phyloP scores from a whole-genome alignment of 257 asterid species.

The Fraxinus quadrangulata region DNA sequence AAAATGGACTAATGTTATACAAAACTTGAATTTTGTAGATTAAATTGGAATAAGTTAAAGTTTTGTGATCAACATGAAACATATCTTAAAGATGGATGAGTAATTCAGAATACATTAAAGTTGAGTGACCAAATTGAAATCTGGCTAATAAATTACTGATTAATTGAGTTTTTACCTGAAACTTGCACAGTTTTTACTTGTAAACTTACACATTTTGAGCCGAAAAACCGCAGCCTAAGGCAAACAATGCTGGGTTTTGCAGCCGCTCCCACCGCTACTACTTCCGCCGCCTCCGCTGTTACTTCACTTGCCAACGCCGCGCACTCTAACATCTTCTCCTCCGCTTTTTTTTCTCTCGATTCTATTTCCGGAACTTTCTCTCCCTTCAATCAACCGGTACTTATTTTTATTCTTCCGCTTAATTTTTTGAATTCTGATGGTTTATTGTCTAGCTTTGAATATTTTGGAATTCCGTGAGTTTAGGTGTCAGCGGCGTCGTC shows the following conservation, averaged over 20 bases:
- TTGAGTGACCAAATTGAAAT: neutral
- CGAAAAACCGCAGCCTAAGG: neutral
- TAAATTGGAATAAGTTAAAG: neutral
- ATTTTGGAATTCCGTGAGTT: slow-evolving; percentile 10
- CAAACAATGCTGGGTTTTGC: slow-evolving; percentile 36
- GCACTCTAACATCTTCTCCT: slow-evolving; percentile 16
- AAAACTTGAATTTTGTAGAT: neutral
- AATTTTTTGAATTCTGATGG: neutral
- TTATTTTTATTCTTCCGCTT: neutral
- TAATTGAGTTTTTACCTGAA: neutral
- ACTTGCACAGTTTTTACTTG: neutral
- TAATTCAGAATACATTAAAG: neutral
- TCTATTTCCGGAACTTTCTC: slow-evolving; percentile 14
- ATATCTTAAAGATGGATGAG: neutral
- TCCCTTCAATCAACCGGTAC: slow-evolving; percentile 38
- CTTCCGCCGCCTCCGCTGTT: slow-evolving; percentile 26
- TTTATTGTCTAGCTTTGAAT: neutral
- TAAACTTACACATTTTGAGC: neutral
- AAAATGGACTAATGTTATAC: too few relatives aligned
- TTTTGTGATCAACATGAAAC: too few relatives aligned
- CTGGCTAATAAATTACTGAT: too few relatives aligned
- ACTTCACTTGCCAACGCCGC: slow-evolving; percentile 29
- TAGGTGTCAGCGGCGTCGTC: slow-evolving; percentile 31
- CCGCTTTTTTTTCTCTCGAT: slow-evolving; percentile 26
- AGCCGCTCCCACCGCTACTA: slow-evolving; percentile 33